Conservation (phyloP, 2,329 filamentous ascomycete genomes). For the Biscogniauxia mediterranea region DNA sequence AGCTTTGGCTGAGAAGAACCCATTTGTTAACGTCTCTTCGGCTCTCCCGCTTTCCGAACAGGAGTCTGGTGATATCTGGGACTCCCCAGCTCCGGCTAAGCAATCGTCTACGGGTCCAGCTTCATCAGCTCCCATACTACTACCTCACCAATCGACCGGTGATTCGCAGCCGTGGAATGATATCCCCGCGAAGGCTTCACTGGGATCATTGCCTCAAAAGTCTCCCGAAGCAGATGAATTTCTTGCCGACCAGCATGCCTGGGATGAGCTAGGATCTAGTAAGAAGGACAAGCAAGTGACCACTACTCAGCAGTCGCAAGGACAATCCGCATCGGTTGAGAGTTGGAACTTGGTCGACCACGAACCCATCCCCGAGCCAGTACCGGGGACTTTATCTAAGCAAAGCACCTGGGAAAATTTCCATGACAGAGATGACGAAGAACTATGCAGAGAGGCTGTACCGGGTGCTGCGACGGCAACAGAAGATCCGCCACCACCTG, state of each 20-base stretch:
- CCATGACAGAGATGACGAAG: constrained; percentile 21
- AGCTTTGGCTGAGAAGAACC: constrained; percentile 26
- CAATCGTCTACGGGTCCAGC: constrained; percentile 30
- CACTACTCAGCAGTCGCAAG: constrained; percentile 17
- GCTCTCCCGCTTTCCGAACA: constrained; percentile 29
- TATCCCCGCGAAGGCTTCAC: constrained; percentile 27
- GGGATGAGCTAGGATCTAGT: constrained; percentile 45
- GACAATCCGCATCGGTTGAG: constrained; percentile 31
- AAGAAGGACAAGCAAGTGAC: constrained; percentile 43
- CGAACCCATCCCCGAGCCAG: constrained; percentile 31
- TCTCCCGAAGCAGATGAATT: constrained; percentile 33
- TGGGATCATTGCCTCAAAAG: constrained; percentile 20
- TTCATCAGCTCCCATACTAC: constrained; percentile 33
- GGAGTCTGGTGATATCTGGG: constrained; percentile 38
- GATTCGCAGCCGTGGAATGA: constrained; percentile 44
- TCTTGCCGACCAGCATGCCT: constrained; percentile 45
- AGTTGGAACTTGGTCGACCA: constrained; percentile 54
- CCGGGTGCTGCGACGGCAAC: constrained; percentile 1
- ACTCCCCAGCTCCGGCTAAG: constrained; percentile 30
- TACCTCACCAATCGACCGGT: constrained; percentile 39
- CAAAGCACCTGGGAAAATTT: constrained; percentile 41
- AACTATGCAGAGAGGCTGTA: neutral
- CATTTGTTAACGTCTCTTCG: constrained; percentile 28
- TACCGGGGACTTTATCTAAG: constrained; percentile 32
- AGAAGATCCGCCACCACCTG: constrained; percentile 34